These are phyloP conservation scores for Vaccinium macrocarpon DNA, from an alignment of 148 eudicot genomes.

Conservation along the genomic window DNA sequence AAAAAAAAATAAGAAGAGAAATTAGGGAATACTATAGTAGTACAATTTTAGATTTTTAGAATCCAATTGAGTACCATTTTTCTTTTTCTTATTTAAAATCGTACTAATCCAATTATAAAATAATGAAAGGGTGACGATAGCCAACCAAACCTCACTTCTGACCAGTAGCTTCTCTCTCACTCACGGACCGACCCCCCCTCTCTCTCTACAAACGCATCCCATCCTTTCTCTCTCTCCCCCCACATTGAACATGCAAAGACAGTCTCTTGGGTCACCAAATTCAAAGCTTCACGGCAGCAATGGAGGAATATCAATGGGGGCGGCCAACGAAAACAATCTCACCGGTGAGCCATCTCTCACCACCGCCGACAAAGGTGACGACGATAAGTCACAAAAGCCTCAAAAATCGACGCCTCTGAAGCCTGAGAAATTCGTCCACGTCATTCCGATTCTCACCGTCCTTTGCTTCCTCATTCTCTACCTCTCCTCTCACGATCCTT, in stretches of 20 bases:
- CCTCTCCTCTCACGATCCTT: constrained; percentile 75
- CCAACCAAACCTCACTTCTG: constrained; percentile 4
- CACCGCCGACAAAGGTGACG: constrained; percentile 19
- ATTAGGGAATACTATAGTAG: no score
- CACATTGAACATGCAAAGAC: constrained; percentile 52
- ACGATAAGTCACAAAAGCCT: constrained; percentile 58
- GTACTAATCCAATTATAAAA: no score
- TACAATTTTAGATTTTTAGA: no score
- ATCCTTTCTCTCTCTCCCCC: constrained; percentile 3
- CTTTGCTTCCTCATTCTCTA: constrained; percentile 76
- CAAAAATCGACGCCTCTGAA: constrained; percentile 22
- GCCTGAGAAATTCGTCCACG: constrained; percentile 54
- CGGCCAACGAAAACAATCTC: constrained; percentile 11
- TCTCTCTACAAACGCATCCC: not conserved
- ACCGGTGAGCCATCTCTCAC: constrained; percentile 25
- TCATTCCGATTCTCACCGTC: constrained; percentile 62
- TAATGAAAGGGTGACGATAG: not conserved
- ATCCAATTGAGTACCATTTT: no score
- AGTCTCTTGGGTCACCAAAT: constrained; percentile 58
- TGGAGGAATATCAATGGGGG: constrained; percentile 1
- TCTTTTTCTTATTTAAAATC: no score
- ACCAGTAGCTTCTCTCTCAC: constrained; percentile 8
- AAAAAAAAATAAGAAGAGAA: no score
- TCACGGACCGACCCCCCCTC: no score
- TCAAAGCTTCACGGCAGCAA: constrained; percentile 29